Conservation (phyloP, 2,329 filamentous ascomycete species). For the Penicillium sp. region DNA sequence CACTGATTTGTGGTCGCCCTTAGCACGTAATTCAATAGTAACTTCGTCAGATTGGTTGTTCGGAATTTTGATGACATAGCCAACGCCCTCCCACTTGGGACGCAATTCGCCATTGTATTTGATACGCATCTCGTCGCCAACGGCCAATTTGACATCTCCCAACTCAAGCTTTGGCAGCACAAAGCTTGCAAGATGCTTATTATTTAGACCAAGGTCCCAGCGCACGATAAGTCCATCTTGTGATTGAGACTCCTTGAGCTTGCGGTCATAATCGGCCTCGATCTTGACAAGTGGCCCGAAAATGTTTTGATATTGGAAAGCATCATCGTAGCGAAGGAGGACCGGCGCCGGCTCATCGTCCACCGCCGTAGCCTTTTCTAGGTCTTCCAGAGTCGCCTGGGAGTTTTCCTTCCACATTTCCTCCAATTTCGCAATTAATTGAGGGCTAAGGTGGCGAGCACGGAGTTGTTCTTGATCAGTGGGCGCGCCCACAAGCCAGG, state of each 20-base stretch:
- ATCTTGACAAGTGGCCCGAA: constrained; percentile 98
- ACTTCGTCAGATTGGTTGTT: constrained; percentile 99
- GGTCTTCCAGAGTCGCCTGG: constrained; percentile 79
- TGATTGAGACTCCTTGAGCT: constrained; percentile 95
- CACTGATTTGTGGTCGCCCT: constrained; percentile 92
- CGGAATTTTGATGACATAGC: constrained; percentile 98
- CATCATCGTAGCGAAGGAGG: constrained; percentile 89
- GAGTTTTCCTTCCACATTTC: constrained; percentile 98
- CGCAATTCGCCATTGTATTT: constrained; percentile 94
- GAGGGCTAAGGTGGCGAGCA: constrained; percentile 85
- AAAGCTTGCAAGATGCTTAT: constrained; percentile 95
- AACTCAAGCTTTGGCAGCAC: constrained; percentile 95
- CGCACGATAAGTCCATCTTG: constrained; percentile 92
- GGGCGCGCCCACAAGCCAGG: constrained; percentile 87
- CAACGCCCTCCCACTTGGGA: constrained; percentile 92
- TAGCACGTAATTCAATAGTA: constrained; percentile 87
- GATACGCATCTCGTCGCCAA: constrained; percentile 96
- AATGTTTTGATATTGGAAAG: constrained; percentile 98
- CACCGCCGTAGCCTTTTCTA: constrained; percentile 86
- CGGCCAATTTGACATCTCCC: constrained; percentile 94
- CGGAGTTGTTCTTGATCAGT: constrained; percentile 95
- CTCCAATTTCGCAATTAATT: constrained; percentile 93
- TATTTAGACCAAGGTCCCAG: constrained; percentile 94
- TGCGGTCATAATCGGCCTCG: constrained; percentile 98
- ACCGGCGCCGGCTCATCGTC: constrained; percentile 96